Conservation (phyloP, 2,329 filamentous ascomycete species). For the Sporothrix protearum region DNA sequence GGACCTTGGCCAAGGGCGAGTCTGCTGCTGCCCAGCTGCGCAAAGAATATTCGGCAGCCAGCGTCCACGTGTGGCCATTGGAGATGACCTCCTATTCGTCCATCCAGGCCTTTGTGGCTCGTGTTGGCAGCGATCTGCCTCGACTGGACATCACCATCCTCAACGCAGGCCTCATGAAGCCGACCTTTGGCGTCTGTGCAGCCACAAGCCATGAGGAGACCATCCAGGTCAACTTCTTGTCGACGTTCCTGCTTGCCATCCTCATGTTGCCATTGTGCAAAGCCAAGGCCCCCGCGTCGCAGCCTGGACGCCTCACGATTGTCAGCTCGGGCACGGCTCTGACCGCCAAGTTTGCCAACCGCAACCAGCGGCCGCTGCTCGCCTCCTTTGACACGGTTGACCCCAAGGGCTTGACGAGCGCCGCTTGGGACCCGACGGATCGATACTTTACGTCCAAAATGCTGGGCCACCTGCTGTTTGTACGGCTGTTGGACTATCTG, state of each 20-base stretch:
- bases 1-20: conserved; percentile 33
- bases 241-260: conserved; percentile 46
- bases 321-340: conserved; percentile 32
- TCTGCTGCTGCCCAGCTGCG: conserved; percentile 21
- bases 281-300: conserved; percentile 29
- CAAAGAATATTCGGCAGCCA: not conserved
- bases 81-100: conserved; percentile 25
- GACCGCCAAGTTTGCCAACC: conserved; percentile 26
- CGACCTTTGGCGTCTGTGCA: not conserved
- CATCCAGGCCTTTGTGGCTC: conserved; percentile 14
- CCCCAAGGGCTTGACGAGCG: not conserved
- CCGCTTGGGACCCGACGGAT: conserved; percentile 18
- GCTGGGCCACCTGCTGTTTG: conserved; percentile 20
- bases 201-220: conserved; percentile 40
- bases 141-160: conserved; percentile 21
- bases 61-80: conserved; percentile 33
- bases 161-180: conserved; percentile 20
- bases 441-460: conserved; percentile 22
- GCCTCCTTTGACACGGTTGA: conserved; percentile 6
- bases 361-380: conserved; percentile 9
- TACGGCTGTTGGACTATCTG: conserved; percentile 9
- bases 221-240: conserved; percentile 53
- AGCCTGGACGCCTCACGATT: conserved; percentile 30
- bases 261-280: conserved; percentile 47
- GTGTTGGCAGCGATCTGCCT: conserved; percentile 6